Percentiles rank a stretch among this genome's conserved stretches.
phyloP scores from a whole-genome alignment of 805 yeast species.

The Hanseniaspora valbyensis region DNA sequence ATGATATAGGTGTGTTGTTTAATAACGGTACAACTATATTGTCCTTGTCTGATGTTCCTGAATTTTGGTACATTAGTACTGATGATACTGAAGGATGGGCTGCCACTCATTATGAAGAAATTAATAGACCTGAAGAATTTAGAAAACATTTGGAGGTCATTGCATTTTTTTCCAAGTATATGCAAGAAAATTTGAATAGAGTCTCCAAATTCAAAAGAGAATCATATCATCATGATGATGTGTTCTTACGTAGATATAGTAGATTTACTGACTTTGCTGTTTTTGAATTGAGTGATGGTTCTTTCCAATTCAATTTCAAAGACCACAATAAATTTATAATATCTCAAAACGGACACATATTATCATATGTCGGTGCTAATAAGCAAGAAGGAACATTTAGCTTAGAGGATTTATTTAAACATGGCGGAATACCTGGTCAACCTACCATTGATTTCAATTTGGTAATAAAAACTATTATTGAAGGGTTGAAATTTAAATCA shows the following conservation, averaged over 20 bases:
- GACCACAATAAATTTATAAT: conserved; percentile 86
- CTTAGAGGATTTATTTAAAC: conserved; percentile 37
- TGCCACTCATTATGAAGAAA: conserved; percentile 37
- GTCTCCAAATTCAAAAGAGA: conserved; percentile 48
- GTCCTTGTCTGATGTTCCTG: conserved; percentile 51
- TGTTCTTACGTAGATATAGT: conserved; percentile 71
- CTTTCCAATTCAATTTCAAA: conserved; percentile 86
- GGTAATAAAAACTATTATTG: conserved; percentile 49
- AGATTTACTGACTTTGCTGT: conserved; percentile 71
- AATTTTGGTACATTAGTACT: conserved; percentile 52
- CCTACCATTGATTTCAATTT: conserved; percentile 36
- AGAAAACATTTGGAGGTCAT: conserved; percentile 73
- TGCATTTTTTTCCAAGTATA: conserved; percentile 78
- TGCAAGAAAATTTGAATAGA: conserved; percentile 80
- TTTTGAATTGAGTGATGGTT: conserved; percentile 89
- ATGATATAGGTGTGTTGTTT: conserved; percentile 81
- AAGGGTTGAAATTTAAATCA: conserved; percentile 42
- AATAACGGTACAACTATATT: conserved; percentile 75
- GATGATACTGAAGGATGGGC: conserved; percentile 44
- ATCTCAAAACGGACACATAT: conserved; percentile 60
- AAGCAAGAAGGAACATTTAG: conserved; percentile 61
- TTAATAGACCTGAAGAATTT: conserved; percentile 37
- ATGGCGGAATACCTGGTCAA: conserved; percentile 38
- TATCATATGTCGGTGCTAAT: conserved; percentile 73
- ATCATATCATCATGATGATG: conserved; percentile 48